Base-by-base conservation (phyloP, 495 filamentous ascomycete genomes). In the Podospora bellae-mahoneyi region DNA sequence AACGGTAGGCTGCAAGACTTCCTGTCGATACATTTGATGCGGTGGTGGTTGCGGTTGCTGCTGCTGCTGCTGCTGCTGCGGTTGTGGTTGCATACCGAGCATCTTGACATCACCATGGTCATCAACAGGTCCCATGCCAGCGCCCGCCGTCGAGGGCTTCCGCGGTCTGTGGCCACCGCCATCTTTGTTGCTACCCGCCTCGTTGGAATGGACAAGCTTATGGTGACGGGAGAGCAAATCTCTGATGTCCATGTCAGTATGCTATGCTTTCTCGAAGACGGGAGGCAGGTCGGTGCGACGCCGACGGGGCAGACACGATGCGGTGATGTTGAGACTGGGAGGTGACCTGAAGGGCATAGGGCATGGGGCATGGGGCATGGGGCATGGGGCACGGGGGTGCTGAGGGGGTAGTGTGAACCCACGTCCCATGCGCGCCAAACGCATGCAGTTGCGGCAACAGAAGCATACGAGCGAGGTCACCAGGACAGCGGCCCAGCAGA, bases 181-280 rank as follows among this genome's bases (percentile, higher is more conserved):
- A 73, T 84, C 81, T 66, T 84, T 84, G 39, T 48, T 48, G 69
- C 77, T 80, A 64, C 74, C 79, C 62, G 80, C 81, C 73, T 90
- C 87, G 73, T 86, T 86, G 71, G 88, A 85, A 78, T 91, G 89
- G 71, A 90, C 88, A 78, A 90, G 84, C 79, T 88, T 89, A 78
- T 90, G 86, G 82, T 91, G 89, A 73, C 89, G 87, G 74, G 89
- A 87, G 74, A 91, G 83, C 58, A 90, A 84, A 76, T 91, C 88
- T 75, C 89, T 90, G 78, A 86, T 84, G 80, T 82, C 78, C 81
- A 83, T 81, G 76, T 81, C 82, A 84, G 78, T 78, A 77, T 20
- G 82, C 71, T 72, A 32, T 75, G 72, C 72, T 71, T 70, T 70
- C 27, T 39, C 20, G 59, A 61, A 61, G 9, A 63, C 48, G 60